Base-by-base conservation (phyloP, 116 monocot species). In the Posidonia oceanica region DNA sequence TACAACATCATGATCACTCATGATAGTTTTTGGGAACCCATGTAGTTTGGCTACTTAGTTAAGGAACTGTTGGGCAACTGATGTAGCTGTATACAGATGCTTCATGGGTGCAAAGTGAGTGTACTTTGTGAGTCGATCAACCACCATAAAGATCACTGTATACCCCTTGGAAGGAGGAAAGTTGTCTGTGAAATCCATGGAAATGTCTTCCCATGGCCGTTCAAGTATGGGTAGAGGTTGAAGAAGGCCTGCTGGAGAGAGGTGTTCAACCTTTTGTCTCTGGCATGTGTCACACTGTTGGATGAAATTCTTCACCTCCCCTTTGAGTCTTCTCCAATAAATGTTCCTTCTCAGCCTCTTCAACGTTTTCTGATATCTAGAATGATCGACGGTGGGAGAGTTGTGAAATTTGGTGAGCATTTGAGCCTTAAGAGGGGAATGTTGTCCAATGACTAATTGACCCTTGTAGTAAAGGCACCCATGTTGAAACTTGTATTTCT, bases 121-220 rank as follows among this genome's bases (percentile, higher is more conserved):
- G 4, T 69, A 69, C 17, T 54, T 69, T 0, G 56, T 29, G 4
- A 69, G 11, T 1, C 48, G 7, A 10, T 48, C 8, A 1, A 48
- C 48, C 3, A 56, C 69, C 10, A 69, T 55, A 0, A 36, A 4
- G 4, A 56, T 56, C 0, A 15, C 4, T 0, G 29, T 48, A 10
- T 48, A 56, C 3, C 13, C 29, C 37, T 52, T 69, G 7, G 55
- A 54, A 3, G 0, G 0, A 23, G 56, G 69, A 13, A 69, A 14
- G 3, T 54, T 37, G 1, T 56, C 54, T 10, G 55, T 38, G 22
- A 69, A 69, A n/a, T 69, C 69, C 36, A 69, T 56, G 15, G 69
- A 13, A 2, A 69, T 53, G 36, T 56, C 52, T 14, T 69, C 5
- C 15, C 39, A 69, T 7, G 18, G 14, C 7, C 7, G 1, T 5